These are phyloP conservation scores for Colletotrichum tropicale DNA, from an alignment of 2,329 filamentous ascomycete species.

Conservation along the genomic window DNA sequence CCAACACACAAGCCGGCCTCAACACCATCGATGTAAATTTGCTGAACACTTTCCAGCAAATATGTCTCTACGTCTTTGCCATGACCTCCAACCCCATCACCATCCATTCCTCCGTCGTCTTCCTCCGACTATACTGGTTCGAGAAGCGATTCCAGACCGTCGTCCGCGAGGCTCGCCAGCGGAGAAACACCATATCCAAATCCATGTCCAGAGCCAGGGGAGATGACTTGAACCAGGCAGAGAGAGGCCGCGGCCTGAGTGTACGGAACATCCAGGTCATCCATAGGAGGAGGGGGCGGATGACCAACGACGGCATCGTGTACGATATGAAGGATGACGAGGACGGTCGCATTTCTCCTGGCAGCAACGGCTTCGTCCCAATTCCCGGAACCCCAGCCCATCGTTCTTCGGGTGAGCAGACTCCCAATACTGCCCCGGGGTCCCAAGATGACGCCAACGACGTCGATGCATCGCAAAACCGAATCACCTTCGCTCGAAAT, in stretches of 20 bases:
- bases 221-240: conserved; percentile 51
- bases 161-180: conserved; percentile 71
- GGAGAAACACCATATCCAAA: conserved; percentile 69
- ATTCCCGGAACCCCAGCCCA: background rate
- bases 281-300: conserved; percentile 58
- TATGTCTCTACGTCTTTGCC: conserved; percentile 72
- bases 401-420: background rate
- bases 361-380: conserved; percentile 19
- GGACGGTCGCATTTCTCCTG: conserved; percentile 21
- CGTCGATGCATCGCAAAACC: conserved; percentile 5
- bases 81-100: conserved; percentile 84
- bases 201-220: conserved; percentile 56
- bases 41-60: conserved; percentile 74
- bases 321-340: conserved; percentile 44
- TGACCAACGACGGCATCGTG: conserved; percentile 66
- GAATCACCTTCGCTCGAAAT: conserved; percentile 73
- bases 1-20: conserved; percentile 89
- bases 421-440: background rate
- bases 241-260: conserved; percentile 50
- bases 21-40: conserved; percentile 78
- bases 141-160: conserved; percentile 92
- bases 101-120: conserved; percentile 85
- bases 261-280: conserved; percentile 72
- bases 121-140: conserved; percentile 96
- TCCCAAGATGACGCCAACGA: background rate